phyloP scores from a whole-genome alignment of 1,139 yeast genomes.

The Protomyces inouyei region DNA sequence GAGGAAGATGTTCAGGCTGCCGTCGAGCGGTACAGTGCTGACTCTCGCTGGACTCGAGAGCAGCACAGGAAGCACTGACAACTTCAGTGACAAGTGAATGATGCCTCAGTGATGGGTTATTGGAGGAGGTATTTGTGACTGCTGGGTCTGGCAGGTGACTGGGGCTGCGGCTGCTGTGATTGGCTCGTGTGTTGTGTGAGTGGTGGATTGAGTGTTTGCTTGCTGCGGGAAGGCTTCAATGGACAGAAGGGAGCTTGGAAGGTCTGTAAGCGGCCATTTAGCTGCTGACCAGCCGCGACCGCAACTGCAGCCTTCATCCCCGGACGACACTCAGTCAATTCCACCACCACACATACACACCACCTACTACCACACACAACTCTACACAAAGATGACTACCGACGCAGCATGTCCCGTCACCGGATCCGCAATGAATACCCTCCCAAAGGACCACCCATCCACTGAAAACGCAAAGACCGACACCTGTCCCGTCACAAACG shows the following conservation, averaged over 20 bases:
- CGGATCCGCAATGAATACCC: conserved; percentile 5
- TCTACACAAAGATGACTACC: not conserved
- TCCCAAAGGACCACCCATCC: conserved; percentile 21
- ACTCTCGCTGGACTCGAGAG: conserved; percentile 15
- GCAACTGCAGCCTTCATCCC: not conserved
- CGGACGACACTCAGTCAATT: not conserved
- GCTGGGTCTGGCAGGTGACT: not conserved
- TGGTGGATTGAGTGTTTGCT: not conserved
- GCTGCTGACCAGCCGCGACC: not conserved
- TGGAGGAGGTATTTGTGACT: not conserved
- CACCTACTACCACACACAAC: not conserved
- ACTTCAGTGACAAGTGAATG: not conserved
- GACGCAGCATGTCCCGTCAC: conserved; percentile 17
- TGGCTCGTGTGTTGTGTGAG: not conserved
- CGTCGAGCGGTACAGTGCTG: conserved; percentile 13
- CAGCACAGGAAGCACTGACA: not conserved
- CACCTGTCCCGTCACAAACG: conserved; percentile 21
- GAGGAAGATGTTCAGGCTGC: conserved; percentile 4
- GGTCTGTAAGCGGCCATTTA: not conserved
- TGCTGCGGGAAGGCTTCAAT: not conserved
- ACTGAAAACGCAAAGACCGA: conserved; percentile 6
- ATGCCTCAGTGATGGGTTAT: not conserved
- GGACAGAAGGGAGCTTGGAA: not conserved
- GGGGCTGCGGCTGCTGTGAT: not conserved
- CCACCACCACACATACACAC: not conserved